Evolutionary conservation across 1,284 basidiomycete genomes (phyloP).

Genomic region (Apiotrichum porosum): DNA sequence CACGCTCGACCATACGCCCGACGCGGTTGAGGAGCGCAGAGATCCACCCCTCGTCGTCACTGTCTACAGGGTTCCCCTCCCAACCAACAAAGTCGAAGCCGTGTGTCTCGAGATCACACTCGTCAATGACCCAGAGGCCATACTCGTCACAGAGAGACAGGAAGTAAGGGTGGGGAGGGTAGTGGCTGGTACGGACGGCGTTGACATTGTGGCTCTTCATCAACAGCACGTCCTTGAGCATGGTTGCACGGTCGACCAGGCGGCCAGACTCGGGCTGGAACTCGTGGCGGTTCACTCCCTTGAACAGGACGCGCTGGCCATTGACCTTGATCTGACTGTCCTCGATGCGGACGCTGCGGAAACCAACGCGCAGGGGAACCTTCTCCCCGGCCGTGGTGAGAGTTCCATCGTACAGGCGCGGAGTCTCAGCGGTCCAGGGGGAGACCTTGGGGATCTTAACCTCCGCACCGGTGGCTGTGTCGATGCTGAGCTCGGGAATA

Average conservation of each 20-base stretch:
- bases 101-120: constrained; percentile 20
- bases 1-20: constrained; percentile 16
- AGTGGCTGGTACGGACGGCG: constrained; percentile 16
- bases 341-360: constrained; percentile 15
- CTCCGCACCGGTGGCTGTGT: constrained; percentile 15
- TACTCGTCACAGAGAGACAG: constrained; percentile 21
- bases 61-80: constrained; percentile 10
- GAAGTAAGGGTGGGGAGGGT: constrained; percentile 18
- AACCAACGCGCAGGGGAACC: constrained; percentile 12
- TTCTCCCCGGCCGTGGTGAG: constrained; percentile 9
- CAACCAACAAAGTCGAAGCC: constrained; percentile 14
- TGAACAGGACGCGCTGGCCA: constrained; percentile 13
- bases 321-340: constrained; percentile 16
- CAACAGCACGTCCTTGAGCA: constrained; percentile 17
- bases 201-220: constrained; percentile 23
- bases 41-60: constrained; percentile 4
- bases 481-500: constrained; percentile 20
- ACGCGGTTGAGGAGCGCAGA: constrained; percentile 13
- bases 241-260: constrained; percentile 4
- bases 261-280: constrained; percentile 14
- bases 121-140: constrained; percentile 24
- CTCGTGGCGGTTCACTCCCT: constrained; percentile 21
- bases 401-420: constrained; percentile 13
- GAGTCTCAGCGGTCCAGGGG: constrained; percentile 20
- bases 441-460: not conserved